A percentile compares a stretch with the other conserved stretches of the same genome.
These are phyloP conservation scores for Sporisorium graminicola DNA, from an alignment of 1,284 basidiomycete genomes.

Conservation along the genomic window DNA sequence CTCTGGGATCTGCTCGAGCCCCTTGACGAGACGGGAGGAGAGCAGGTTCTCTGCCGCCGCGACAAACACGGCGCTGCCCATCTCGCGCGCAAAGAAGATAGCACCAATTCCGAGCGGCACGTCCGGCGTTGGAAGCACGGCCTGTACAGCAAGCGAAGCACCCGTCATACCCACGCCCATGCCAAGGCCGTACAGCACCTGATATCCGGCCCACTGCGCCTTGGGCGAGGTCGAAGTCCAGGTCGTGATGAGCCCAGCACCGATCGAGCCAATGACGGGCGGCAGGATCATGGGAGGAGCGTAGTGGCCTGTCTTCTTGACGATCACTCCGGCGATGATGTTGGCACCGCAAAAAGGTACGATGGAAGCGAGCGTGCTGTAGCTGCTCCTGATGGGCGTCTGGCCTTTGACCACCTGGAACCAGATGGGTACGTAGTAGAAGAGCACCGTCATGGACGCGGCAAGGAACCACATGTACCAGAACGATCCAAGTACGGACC, in stretches of 20 bases:
- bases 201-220: constrained; percentile 27
- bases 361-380: constrained; percentile 24
- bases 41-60: constrained; percentile 26
- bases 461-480: constrained; percentile 25
- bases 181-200: constrained; percentile 26
- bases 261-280: constrained; percentile 19
- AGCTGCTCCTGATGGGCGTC: constrained; percentile 13
- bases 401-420: constrained; percentile 28
- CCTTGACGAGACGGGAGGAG: constrained; percentile 9
- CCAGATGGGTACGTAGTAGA: constrained; percentile 42
- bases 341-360: constrained; percentile 12
- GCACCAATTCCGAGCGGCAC: constrained; percentile 25
- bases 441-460: constrained; percentile 19
- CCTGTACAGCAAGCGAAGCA: constrained; percentile 26
- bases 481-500: constrained; percentile 21
- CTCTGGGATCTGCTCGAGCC: constrained; percentile 14
- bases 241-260: constrained; percentile 24
- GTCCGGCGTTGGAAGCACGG: constrained; percentile 16
- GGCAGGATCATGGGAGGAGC: constrained; percentile 20
- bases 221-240: constrained; percentile 9
- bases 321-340: constrained; percentile 14
- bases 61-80: constrained; percentile 33
- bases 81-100: constrained; percentile 29
- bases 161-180: constrained; percentile 32
- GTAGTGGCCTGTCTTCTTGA: constrained; percentile 25